phyloP scores from a whole-genome alignment of 768 basidiomycete species.

The Pleurotus platypus region DNA sequence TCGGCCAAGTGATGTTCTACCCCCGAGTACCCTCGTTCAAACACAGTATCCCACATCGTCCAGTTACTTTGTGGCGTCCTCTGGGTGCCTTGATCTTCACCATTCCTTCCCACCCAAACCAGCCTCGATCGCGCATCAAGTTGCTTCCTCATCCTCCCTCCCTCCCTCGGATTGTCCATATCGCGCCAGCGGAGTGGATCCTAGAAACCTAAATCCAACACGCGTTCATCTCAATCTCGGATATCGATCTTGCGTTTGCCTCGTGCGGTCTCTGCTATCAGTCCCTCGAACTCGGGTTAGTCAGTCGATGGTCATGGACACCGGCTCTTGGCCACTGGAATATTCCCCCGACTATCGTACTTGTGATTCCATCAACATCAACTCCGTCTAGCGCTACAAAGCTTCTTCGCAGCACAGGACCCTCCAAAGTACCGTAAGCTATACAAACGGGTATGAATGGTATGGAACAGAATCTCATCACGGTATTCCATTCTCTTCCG shows the following conservation, averaged over 20 bases:
- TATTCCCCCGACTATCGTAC: too few relatives aligned
- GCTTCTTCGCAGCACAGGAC: too few relatives aligned
- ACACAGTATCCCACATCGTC: not conserved
- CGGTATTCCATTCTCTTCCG: not conserved
- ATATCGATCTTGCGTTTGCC: constrained; percentile 1
- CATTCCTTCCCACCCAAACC: constrained; percentile 2
- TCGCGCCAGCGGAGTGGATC: not conserved
- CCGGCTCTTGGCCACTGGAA: too few relatives aligned
- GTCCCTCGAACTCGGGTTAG: not conserved
- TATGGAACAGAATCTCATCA: not conserved
- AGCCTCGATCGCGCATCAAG: constrained; percentile 6
- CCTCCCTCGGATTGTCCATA: not conserved
- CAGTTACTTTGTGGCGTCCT: constrained; percentile 6
- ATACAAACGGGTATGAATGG: not conserved
- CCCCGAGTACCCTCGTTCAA: not conserved
- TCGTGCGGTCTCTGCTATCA: not conserved
- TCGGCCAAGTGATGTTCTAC: not conserved
- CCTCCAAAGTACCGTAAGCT: too few relatives aligned
- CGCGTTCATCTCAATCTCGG: not conserved
- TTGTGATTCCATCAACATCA: too few relatives aligned
- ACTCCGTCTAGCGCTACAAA: too few relatives aligned
- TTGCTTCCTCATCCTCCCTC: not conserved
- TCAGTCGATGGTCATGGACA: not conserved
- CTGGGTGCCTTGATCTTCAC: constrained; percentile 2
- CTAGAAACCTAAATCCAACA: not conserved